These are phyloP conservation scores for Anthracocystis panici-leucophaei DNA, from an alignment of 1,284 basidiomycete genomes.

Conservation along the genomic window DNA sequence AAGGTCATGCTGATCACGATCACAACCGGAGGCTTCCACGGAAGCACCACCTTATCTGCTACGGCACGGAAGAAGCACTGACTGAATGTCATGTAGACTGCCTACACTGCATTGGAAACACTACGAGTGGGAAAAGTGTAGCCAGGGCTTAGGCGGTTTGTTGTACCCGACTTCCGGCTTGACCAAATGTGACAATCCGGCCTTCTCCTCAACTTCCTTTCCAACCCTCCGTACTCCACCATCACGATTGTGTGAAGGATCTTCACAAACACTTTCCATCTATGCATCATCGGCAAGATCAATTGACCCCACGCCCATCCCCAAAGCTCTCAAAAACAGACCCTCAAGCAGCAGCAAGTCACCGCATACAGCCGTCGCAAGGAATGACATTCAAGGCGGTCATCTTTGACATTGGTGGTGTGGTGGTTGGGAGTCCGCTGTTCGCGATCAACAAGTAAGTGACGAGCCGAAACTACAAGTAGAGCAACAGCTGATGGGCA, in stretches of 20 bases:
- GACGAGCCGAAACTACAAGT: neutral
- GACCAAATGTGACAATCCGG: too few species aligned
- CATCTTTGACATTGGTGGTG: slow-evolving; percentile 70
- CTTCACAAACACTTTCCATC: neutral
- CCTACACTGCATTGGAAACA: too few species aligned
- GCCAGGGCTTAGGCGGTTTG: slow-evolving; percentile 12
- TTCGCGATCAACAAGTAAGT: slow-evolving; percentile 63
- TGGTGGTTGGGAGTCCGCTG: slow-evolving; percentile 68
- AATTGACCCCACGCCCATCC: neutral
- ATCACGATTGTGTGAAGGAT: neutral
- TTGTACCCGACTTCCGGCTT: slow-evolving; percentile 34
- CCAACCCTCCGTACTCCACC: neutral
- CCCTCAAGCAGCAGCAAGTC: neutral
- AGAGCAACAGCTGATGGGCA: neutral
- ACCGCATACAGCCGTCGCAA: neutral
- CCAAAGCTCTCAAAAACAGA: neutral
- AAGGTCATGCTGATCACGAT: too few species aligned
- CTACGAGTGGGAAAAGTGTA: too few species aligned
- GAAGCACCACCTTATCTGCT: too few species aligned
- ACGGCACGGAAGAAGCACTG: too few species aligned
- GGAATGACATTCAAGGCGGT: slow-evolving; percentile 39
- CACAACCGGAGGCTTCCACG: too few species aligned
- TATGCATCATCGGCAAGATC: neutral
- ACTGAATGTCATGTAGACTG: too few species aligned
- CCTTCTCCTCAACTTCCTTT: too few species aligned